phyloP scores from a whole-genome alignment of 148 eudicot species.

The Polygonum aviculare region DNA sequence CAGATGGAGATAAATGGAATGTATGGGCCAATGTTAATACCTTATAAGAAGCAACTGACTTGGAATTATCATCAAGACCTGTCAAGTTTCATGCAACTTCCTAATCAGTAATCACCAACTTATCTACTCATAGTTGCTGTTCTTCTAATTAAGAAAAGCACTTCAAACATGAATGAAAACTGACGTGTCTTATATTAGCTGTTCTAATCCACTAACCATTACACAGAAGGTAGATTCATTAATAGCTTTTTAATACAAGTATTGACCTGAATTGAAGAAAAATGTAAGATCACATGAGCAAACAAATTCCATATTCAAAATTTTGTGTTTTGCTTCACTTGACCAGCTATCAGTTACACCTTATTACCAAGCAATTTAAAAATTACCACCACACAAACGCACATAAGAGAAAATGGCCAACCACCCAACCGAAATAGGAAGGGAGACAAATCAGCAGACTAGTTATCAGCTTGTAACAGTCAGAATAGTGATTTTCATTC shows the following conservation, averaged over 20 bases:
- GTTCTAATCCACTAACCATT: neutral
- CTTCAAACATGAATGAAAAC: neutral
- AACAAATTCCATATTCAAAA: neutral
- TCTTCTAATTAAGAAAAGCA: neutral
- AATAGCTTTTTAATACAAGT: neutral
- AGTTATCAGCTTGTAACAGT: neutral
- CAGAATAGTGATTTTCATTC: neutral
- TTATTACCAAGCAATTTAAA: neutral
- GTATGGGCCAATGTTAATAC: neutral
- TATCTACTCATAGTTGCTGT: neutral
- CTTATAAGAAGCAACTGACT: constrained; percentile 5
- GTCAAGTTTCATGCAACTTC: neutral
- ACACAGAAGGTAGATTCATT: neutral
- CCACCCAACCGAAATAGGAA: neutral
- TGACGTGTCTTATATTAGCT: neutral
- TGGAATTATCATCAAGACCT: constrained; percentile 4
- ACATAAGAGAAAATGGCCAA: neutral
- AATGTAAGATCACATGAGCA: neutral
- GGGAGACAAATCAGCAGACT: neutral
- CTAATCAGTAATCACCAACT: neutral
- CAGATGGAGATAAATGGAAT: neutral
- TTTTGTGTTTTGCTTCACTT: neutral
- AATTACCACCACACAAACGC: neutral
- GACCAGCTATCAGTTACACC: neutral
- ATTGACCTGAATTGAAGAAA: neutral